Evolutionary conservation across 2,329 filamentous ascomycete genomes (phyloP), one percentile per base, ranked within the genome.

Genomic region (Cordyceps tenuipes): DNA sequence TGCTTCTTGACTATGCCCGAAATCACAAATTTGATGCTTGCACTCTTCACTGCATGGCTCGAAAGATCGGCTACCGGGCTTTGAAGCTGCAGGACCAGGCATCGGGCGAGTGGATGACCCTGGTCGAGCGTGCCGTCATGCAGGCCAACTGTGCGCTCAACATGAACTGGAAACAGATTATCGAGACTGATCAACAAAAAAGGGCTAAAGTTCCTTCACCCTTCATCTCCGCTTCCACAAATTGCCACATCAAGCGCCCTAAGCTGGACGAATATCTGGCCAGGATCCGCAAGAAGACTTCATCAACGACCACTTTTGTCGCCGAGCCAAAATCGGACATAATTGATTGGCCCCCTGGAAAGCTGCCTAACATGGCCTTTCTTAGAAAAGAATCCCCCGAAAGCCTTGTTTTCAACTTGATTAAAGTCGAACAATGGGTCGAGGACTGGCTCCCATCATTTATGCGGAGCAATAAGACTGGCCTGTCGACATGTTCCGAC

Each of bases 341-440:
- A 9, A 29, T 19, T 5, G 10, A 1, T 12, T 59, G 57, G 57
- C 5, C 4, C 2, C 6, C 9, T 1, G 41, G 7, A 10, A 47
- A 59, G 10, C 19, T 59, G 1, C 57, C 57, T 19, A 59, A 53
- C 9, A 39, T 59, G 4, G 21, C 26, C 1, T 2, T 26, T 7
- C 23, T 51, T 0, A n/a, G 2, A 10, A 26, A 26, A 6, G 57
- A 57, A 21, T 2, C 12, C 10, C 6, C n/a, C 3, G 1, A 12
- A 17, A n/a, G 7, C 6, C 0, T 41, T 36, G 2, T 56, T 52
- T 43, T 49, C 64, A 47, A 53, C 7, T 65, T 82, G 1, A 67
- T 66, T 7, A 71, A 70, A 5, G 70, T 83, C 15, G 82, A 85
- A 64, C 26, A 54, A 0, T 84, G 82, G 82, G 75, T 82, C 5